phyloP scores from a whole-genome alignment of 208 protist genomes.

The Blastocrithidia nonstop region DNA sequence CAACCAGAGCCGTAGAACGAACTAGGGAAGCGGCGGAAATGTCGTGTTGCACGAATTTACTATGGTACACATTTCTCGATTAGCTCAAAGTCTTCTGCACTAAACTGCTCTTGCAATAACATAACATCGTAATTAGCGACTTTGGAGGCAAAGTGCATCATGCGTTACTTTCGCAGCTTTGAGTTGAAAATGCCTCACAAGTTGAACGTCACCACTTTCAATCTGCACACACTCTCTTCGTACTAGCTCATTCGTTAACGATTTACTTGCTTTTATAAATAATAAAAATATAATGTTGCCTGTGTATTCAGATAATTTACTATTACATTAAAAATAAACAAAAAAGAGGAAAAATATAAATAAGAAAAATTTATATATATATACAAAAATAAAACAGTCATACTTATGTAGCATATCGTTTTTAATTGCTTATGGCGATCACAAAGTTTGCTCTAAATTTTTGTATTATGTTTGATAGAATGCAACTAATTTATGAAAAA shows the following conservation, averaged over 20 bases:
- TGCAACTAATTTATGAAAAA: too few relatives aligned
- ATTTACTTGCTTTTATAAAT: slow-evolving; percentile 2
- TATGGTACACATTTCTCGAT: slow-evolving; percentile 23
- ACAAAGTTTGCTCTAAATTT: too few relatives aligned
- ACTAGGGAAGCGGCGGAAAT: slow-evolving; percentile 64
- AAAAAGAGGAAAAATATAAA: not conserved
- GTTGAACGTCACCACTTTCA: slow-evolving; percentile 74
- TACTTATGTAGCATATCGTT: too few relatives aligned
- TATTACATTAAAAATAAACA: not conserved
- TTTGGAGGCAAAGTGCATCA: slow-evolving; percentile 62
- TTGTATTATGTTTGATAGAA: too few relatives aligned
- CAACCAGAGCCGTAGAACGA: slow-evolving; percentile 76
- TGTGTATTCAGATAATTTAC: not conserved
- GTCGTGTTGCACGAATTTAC: slow-evolving; percentile 24
- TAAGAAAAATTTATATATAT: too few relatives aligned
- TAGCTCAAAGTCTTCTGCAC: slow-evolving; percentile 43
- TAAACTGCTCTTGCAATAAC: slow-evolving; percentile 79
- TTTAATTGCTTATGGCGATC: too few relatives aligned
- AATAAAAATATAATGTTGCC: too few relatives aligned
- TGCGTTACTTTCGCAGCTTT: slow-evolving; percentile 49
- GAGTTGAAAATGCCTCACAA: slow-evolving; percentile 87
- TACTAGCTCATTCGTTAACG: slow-evolving; percentile 6
- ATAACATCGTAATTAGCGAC: slow-evolving; percentile 70
- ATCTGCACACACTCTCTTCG: slow-evolving; percentile 3
- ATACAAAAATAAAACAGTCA: too few relatives aligned